Evolutionary conservation across 2,329 filamentous ascomycete genomes (phyloP).

Genomic region (Monilinia fructicola): DNA sequence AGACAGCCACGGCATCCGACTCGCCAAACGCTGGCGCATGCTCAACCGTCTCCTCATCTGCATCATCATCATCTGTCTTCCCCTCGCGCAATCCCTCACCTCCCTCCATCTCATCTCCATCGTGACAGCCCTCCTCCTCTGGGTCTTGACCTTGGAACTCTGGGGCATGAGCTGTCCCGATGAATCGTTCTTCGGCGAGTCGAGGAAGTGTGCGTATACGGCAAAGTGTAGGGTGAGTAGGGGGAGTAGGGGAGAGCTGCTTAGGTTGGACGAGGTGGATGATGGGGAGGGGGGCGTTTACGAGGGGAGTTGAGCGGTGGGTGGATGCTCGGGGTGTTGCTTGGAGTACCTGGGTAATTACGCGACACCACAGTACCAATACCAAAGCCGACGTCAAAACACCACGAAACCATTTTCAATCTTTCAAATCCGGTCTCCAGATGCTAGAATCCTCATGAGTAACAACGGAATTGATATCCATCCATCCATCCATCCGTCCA

Average conservation of each 20-base stretch:
- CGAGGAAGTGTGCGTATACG: slow-evolving; percentile 44
- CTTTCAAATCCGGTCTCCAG: too few species aligned
- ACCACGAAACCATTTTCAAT: too few species aligned
- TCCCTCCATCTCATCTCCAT: slow-evolving; percentile 49
- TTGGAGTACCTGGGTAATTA: too few species aligned
- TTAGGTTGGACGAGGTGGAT: background rate
- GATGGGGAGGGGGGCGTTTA: slow-evolving; percentile 27
- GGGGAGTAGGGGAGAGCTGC: slow-evolving; percentile 21
- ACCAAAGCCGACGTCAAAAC: too few species aligned
- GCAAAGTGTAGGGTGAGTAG: slow-evolving; percentile 43
- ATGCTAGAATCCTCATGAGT: too few species aligned
- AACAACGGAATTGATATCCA: too few species aligned
- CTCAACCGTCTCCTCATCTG: slow-evolving; percentile 51
- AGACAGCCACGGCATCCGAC: slow-evolving; percentile 44
- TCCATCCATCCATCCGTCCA: background rate
- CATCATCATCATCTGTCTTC: slow-evolving; percentile 55
- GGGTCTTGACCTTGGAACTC: slow-evolving; percentile 51
- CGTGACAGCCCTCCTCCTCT: slow-evolving; percentile 47
- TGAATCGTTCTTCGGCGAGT: slow-evolving; percentile 47
- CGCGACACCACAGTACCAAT: too few species aligned
- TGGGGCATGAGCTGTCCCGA: slow-evolving; percentile 50
- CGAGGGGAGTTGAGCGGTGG: slow-evolving; percentile 24
- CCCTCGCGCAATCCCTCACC: slow-evolving; percentile 49
- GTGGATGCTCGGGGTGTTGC: background rate
- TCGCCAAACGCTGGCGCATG: slow-evolving; percentile 52